Evolutionary conservation across 495 filamentous ascomycete genomes (phyloP).

Genomic region (Neurospora sp.): DNA sequence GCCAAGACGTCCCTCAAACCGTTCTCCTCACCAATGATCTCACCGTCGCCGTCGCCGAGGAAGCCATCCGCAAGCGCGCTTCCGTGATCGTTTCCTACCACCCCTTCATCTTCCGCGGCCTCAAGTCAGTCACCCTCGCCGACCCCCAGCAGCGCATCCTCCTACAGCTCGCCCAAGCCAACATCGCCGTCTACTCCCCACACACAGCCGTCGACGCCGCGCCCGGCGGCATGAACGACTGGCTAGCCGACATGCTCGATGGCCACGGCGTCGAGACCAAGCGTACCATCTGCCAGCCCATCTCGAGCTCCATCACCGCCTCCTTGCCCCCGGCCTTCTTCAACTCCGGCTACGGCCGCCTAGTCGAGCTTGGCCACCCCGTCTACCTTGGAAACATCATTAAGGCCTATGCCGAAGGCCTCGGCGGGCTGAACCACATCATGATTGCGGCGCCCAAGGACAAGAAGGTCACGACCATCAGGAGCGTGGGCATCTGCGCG

Average conservation of each 20-base stretch:
- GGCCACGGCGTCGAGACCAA: slow-evolving; percentile 11
- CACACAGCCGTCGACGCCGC: slow-evolving; percentile 92
- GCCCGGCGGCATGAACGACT: slow-evolving; percentile 79
- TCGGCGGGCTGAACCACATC: slow-evolving; percentile 28
- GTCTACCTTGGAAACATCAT: slow-evolving; percentile 53
- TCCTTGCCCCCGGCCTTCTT: slow-evolving; percentile 42
- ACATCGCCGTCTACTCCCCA: slow-evolving; percentile 90
- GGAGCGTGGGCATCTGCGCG: slow-evolving; percentile 58
- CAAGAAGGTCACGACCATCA: slow-evolving; percentile 8
- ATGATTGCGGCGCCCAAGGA: slow-evolving; percentile 30
- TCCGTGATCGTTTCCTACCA: slow-evolving; percentile 87
- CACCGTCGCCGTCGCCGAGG: slow-evolving; percentile 79
- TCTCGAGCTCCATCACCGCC: slow-evolving; percentile 20
- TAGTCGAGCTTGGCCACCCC: slow-evolving; percentile 50
- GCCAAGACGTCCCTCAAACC: not conserved
- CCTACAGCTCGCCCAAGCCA: slow-evolving; percentile 71
- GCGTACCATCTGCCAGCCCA: slow-evolving; percentile 28
- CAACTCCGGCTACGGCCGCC: slow-evolving; percentile 66
- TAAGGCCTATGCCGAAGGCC: slow-evolving; percentile 30
- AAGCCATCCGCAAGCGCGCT: slow-evolving; percentile 67
- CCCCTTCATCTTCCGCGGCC: slow-evolving; percentile 86
- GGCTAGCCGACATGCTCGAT: slow-evolving; percentile 78
- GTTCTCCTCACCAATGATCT: slow-evolving; percentile 89
- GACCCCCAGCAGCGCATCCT: slow-evolving; percentile 82
- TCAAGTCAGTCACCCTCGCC: slow-evolving; percentile 76